phyloP scores from a whole-genome alignment of 441 rosid species.

The Adansonia madagascariensis region DNA sequence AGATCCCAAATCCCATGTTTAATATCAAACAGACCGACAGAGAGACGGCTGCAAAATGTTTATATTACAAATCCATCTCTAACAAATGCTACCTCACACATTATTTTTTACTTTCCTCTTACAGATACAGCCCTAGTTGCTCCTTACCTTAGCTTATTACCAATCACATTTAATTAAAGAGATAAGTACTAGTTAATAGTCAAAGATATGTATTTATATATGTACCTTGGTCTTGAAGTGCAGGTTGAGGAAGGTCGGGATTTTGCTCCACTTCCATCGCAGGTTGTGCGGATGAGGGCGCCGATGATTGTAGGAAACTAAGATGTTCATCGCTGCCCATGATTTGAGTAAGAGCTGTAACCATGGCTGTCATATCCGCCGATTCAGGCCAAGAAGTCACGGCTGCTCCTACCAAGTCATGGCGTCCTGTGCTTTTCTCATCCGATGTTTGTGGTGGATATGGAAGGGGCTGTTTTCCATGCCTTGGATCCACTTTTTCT shows the following conservation, averaged over 20 bases:
- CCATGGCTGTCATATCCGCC: conserved; percentile 67
- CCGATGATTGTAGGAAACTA: conserved; percentile 10
- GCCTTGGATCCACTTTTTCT: conserved; percentile 74
- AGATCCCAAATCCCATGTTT: too few species aligned
- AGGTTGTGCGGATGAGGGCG: conserved; percentile 36
- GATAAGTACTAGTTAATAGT: background rate
- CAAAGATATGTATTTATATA: background rate
- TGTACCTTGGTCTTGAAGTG: conserved; percentile 57
- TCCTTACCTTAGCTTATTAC: background rate
- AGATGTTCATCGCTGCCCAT: conserved; percentile 38
- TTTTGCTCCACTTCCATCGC: conserved; percentile 22
- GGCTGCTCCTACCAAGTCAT: conserved; percentile 31
- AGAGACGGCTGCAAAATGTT: too few species aligned
- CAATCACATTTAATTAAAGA: conserved; percentile 3
- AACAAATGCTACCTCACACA: too few species aligned
- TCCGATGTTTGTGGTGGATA: conserved; percentile 56
- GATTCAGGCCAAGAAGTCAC: conserved; percentile 55
- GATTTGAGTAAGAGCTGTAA: conserved; percentile 64
- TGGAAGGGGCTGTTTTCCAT: conserved; percentile 87
- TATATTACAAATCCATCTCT: too few species aligned
- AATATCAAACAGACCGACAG: too few species aligned
- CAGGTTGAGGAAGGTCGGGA: conserved; percentile 37
- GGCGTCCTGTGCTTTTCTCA: conserved; percentile 46
- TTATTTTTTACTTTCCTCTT: too few species aligned
- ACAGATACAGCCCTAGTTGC: background rate